Base-by-base conservation (phyloP, 306 rosid genomes). In the Acmispon strigosus region DNA sequence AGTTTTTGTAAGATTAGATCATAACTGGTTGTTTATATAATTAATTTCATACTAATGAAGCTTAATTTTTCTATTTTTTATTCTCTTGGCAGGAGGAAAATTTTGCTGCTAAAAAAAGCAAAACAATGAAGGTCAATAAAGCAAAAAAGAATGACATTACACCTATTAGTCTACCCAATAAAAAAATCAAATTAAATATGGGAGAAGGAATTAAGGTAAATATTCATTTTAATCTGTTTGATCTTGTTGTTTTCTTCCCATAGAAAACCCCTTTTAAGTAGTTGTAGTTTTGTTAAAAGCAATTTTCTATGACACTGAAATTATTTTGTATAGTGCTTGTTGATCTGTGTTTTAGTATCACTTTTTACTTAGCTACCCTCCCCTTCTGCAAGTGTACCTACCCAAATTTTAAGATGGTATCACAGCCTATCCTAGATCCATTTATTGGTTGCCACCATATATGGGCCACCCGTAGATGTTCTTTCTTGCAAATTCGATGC, bases 171-270 rank as follows among this genome's bases (percentile, higher is more conserved):
- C 61, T 89, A 42, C 79, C 79, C 47, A 90, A 79, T 83, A 90
- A 90, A 81, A 89, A 88, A 86, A 62, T 94, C 27, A 94, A 90
- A 82, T 82, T 90, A 75, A 82, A 82, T 82, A 80, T 92, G 29
- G 98, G 96, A 75, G 96, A 94, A 70, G 85, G 78, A 69, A 87
- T 84, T 65, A 90, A 89, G 95, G 98, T 80, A 86, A 83, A 77
- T 55, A 47, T 59, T 80, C 49, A 71, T 11, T 74, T 51, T 73
- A 24, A 18, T 69, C 51, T 39, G 24, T 73, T 72, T 22, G 15
- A 8, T 69, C 34, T 4, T 71, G 22, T n/a, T 44, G 12, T 65
- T 51, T 51, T 58, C 14, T 58, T 39, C 32, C 42, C 13, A 11
- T 16, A 16, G 34, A 39, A 17, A 61, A 43, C 16, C 34, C 57